Evolutionary conservation across 2,329 filamentous ascomycete species (phyloP).

Genomic region (Alternaria sp.): DNA sequence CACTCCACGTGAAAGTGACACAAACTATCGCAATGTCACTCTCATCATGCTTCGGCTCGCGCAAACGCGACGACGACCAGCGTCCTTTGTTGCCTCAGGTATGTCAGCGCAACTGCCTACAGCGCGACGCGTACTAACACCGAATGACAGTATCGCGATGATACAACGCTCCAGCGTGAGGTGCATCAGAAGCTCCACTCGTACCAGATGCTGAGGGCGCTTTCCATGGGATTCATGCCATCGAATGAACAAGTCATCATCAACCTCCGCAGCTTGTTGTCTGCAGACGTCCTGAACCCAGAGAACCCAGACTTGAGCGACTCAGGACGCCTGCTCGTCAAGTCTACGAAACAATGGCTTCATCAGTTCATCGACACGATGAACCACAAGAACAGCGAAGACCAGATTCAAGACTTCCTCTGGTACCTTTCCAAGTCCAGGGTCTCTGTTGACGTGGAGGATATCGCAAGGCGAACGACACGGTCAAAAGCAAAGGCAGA

Average conservation of each 20-base stretch:
- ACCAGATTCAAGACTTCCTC: constrained; percentile 90
- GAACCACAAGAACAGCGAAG: constrained; percentile 78
- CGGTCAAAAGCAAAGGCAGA: constrained; percentile 72
- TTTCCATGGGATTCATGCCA: constrained; percentile 87
- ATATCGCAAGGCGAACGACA: constrained; percentile 66
- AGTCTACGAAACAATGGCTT: constrained; percentile 75
- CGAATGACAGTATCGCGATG: constrained; percentile 68
- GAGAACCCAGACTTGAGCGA: constrained; percentile 76
- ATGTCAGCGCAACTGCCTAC: background rate
- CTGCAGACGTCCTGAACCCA: constrained; percentile 78
- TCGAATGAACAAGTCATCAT: constrained; percentile 83
- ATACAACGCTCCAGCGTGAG: constrained; percentile 71
- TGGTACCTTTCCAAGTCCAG: constrained; percentile 83
- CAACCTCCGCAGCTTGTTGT: constrained; percentile 79
- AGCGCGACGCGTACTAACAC: background rate
- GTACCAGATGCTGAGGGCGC: constrained; percentile 87
- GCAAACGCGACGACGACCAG: constrained; percentile 66
- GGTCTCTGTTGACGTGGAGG: constrained; percentile 69
- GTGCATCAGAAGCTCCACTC: constrained; percentile 90
- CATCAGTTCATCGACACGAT: constrained; percentile 82
- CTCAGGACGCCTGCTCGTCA: constrained; percentile 75
- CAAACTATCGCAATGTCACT: constrained; percentile 53
- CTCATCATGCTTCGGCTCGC: constrained; percentile 67
- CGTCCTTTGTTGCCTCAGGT: constrained; percentile 74
- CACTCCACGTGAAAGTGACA: background rate